phyloP scores from a whole-genome alignment of 352 stramenopile genomes.

The Phytopythium mirpurense region DNA sequence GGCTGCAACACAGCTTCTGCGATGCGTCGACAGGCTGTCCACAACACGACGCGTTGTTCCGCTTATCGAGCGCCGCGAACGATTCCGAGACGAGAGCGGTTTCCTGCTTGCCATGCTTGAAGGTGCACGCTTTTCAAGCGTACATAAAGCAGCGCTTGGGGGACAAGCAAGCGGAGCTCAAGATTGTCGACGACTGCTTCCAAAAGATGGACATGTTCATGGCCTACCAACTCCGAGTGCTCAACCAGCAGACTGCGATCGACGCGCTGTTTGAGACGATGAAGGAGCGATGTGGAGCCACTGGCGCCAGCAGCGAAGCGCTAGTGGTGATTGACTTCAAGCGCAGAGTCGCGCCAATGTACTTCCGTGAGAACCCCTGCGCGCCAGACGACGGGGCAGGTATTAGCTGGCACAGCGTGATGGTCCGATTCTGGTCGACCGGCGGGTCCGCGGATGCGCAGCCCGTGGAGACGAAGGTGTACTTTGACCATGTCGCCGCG shows the following conservation, averaged over 20 bases:
- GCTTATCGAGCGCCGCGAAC: background rate
- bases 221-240: slow-evolving; percentile 2
- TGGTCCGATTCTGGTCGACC: slow-evolving; percentile 9
- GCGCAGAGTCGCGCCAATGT: slow-evolving; percentile 15
- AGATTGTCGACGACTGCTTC: slow-evolving; percentile 1
- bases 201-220: slow-evolving; percentile 2
- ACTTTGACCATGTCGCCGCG: slow-evolving; percentile 8
- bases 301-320: slow-evolving; percentile 4
- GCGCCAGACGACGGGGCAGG: slow-evolving; percentile 7
- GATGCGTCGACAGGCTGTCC: background rate
- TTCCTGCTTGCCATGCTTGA: slow-evolving; percentile 1
- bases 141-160: slow-evolving; percentile 1
- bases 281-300: background rate
- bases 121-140: background rate
- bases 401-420: slow-evolving; percentile 14
- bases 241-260: slow-evolving; percentile 3
- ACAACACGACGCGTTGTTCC: background rate
- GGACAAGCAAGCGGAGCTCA: background rate
- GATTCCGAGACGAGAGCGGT: background rate
- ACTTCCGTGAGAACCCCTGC: slow-evolving; percentile 9
- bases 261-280: slow-evolving; percentile 5
- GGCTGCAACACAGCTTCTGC: background rate
- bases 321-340: slow-evolving; percentile 20
- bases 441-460: background rate
- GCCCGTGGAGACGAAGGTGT: slow-evolving; percentile 9